Conservation (phyloP, 148 eudicot genomes). For the Arctostaphylos glauca region DNA sequence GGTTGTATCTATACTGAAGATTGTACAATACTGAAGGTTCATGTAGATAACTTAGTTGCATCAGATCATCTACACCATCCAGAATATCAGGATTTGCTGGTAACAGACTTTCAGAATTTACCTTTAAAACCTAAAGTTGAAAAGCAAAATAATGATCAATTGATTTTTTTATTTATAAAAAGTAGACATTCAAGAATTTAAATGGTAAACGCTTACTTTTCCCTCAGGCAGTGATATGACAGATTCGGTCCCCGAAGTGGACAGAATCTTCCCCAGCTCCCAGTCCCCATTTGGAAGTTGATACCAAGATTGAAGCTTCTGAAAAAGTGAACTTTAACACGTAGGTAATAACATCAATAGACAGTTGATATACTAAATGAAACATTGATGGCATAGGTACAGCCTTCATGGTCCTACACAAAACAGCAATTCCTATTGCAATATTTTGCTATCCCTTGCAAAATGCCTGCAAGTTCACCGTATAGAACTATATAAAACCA, state of each 20-base stretch:
- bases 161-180: constrained; percentile 7
- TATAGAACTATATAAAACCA: not conserved
- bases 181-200: not conserved
- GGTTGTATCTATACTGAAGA: constrained; percentile 80
- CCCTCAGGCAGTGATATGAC: constrained; percentile 68
- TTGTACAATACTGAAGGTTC: constrained; percentile 93
- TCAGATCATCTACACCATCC: constrained; percentile 94
- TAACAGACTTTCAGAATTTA: constrained; percentile 53
- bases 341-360: constrained; percentile 20
- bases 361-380: not conserved
- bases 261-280: constrained; percentile 78
- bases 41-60: constrained; percentile 89
- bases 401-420: constrained; percentile 1
- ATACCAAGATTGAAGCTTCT: constrained; percentile 87
- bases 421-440: not conserved
- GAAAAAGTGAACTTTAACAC: constrained; percentile 33
- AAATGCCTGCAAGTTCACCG: no score
- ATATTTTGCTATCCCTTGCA: not conserved
- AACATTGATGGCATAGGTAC: not conserved
- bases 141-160: constrained; percentile 11
- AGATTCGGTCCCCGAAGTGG: constrained; percentile 59
- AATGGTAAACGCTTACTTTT: constrained; percentile 48
- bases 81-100: constrained; percentile 96
- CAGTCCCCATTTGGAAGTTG: constrained; percentile 85
- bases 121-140: constrained; percentile 60